Evolutionary conservation across 1,284 basidiomycete genomes (phyloP), one percentile per base, ranked within the genome.

Genomic region (Tilletia indica): DNA sequence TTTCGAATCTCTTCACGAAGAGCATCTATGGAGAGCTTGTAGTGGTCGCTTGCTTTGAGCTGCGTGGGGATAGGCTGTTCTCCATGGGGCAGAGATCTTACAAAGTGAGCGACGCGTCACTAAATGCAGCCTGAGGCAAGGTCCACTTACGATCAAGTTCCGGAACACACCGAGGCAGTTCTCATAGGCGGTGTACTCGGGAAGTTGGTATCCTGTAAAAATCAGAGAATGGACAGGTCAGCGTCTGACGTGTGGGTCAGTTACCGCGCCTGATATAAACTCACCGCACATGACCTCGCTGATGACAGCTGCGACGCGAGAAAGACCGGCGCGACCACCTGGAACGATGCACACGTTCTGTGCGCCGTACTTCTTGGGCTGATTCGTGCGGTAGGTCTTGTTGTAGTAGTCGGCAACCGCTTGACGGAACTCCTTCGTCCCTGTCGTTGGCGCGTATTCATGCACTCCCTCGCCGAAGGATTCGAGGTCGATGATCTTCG

Each of bases 391-490:
- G 84, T 95, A 97, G 6, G 91, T 92, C 68, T 89, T 86, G 82
- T 97, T 97, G 87, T 97, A 97, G 72, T 76, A 78, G 45, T 75
- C 71, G 36, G 76, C 78, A 1, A 81, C 76, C 3, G 78, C 79
- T 72, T 79, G 71, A 4, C 74, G 80, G 14, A 86, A 78, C 73
- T 77, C 91, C 87, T 91, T 93, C 64, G 94, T 90, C 68, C 94
- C 94, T 0, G 93, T 93, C 1, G 94, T 96, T 0, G 95, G 94
- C 0, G 93, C 94, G 80, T 97, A 97, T 85, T 96, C 93, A 80
- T 94, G 87, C 31, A 89, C 81, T 31, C 83, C 85, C 36, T 90
- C 76, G 2, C 85, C 85, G 49, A 81, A 89, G 67, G 91, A 81
- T 42, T 87, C 85, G 71, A 96, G 88, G 67, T 86, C 85, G 70